phyloP scores from a whole-genome alignment of 352 stramenopile genomes.

The Lagenidium giganteum region DNA sequence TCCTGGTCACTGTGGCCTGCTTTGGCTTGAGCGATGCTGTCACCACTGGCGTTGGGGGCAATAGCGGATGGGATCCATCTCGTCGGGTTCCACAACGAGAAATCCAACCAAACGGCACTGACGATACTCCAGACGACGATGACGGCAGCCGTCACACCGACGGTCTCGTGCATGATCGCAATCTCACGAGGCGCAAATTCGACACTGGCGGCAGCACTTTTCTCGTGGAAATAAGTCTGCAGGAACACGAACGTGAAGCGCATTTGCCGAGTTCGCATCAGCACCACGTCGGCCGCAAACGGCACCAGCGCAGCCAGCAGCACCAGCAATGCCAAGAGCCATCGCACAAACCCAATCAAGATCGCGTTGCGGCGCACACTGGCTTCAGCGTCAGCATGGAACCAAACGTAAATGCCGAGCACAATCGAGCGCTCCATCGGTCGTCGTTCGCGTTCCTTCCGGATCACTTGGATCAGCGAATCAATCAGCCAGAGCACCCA shows the following conservation, averaged over 20 bases:
- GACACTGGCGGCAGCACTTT: slow-evolving; percentile 19
- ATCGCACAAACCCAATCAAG: slow-evolving; percentile 9
- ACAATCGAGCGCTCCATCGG: no score
- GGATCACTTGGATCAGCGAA: no score
- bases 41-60: no score
- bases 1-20: no score
- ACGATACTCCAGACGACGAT: not conserved
- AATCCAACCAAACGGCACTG: slow-evolving; percentile 5
- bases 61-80: no score
- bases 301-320: slow-evolving; percentile 19
- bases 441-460: no score
- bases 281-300: slow-evolving; percentile 28
- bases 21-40: no score
- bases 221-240: slow-evolving; percentile 26
- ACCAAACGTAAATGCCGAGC: not conserved
- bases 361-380: not conserved
- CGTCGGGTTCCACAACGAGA: slow-evolving; percentile 11
- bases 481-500: slow-evolving; percentile 16
- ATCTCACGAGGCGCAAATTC: slow-evolving; percentile 25
- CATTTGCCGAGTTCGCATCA: slow-evolving; percentile 27
- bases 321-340: slow-evolving; percentile 22
- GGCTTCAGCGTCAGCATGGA: not conserved
- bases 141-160: not conserved
- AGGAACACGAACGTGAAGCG: slow-evolving; percentile 48
- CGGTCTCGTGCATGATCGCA: slow-evolving; percentile 11